phyloP scores from a whole-genome alignment of 495 filamentous ascomycete genomes.

The Trichodelitschia bisporula region DNA sequence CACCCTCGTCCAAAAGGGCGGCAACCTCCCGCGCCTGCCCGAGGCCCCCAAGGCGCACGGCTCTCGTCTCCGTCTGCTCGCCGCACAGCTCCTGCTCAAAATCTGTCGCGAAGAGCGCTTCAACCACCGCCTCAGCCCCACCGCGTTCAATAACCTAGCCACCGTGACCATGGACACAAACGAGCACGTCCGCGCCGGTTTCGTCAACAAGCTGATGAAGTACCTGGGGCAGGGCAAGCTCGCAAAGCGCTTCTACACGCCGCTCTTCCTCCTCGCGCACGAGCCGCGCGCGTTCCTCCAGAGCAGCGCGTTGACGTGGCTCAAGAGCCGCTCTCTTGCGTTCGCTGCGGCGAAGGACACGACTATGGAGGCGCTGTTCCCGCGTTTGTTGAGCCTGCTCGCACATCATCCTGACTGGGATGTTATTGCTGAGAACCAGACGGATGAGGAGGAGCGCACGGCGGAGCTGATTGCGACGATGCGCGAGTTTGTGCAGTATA shows the following conservation, averaged over 20 bases:
- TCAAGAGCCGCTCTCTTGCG: conserved; percentile 41
- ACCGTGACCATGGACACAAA: conserved; percentile 54
- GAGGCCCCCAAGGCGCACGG: conserved; percentile 53
- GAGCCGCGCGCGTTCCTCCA: conserved; percentile 50
- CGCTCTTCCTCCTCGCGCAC: conserved; percentile 73
- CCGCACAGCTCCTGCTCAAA: conserved; percentile 64
- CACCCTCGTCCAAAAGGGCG: conserved; percentile 43
- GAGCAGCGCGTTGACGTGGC: conserved; percentile 60
- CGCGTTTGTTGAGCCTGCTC: conserved; percentile 62
- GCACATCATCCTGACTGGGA: conserved; percentile 90
- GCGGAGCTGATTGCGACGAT: too few relatives aligned
- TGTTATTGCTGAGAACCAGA: conserved; percentile 34
- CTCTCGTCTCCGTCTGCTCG: conserved; percentile 51
- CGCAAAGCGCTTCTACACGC: conserved; percentile 54
- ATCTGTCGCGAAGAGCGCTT: conserved; percentile 48
- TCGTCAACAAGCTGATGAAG: conserved; percentile 69
- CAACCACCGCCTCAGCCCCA: conserved; percentile 46
- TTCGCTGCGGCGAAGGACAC: conserved; percentile 26
- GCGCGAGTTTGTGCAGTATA: conserved; percentile 52
- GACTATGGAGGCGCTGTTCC: conserved; percentile 63
- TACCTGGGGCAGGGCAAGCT: conserved; percentile 46
- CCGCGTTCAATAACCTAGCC: conserved; percentile 58
- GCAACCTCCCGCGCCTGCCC: conserved; percentile 51
- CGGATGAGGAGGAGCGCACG: conserved; percentile 17
- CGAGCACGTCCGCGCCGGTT: conserved; percentile 47